Conservation (phyloP, 192 early-diverging fungal species). For the Backusella australiensis region DNA sequence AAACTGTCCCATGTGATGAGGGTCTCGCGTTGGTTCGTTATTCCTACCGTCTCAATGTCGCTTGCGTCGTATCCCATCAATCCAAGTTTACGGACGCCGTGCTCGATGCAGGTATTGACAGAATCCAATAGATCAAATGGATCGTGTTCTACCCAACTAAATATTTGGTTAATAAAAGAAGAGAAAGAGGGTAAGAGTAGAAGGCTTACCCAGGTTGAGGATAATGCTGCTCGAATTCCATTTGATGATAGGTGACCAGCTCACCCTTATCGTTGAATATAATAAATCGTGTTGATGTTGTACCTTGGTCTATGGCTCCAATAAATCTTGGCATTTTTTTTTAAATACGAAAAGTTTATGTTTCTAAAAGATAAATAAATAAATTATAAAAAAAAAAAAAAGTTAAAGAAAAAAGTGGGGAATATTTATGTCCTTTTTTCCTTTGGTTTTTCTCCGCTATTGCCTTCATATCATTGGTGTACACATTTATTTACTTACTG, state of each 20-base stretch:
- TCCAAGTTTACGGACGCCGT: conserved; percentile 61
- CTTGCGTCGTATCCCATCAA: conserved; percentile 52
- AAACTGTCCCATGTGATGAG: conserved; percentile 82
- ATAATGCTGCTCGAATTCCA: conserved; percentile 79
- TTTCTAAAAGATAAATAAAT: background rate
- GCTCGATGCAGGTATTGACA: conserved; percentile 65
- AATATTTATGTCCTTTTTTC: background rate
- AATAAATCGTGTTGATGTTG: conserved; percentile 88
- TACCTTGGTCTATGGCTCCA: conserved; percentile 95
- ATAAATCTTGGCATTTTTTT: conserved; percentile 53
- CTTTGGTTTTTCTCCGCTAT: background rate
- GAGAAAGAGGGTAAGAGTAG: too few species aligned
- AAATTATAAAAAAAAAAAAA: background rate
- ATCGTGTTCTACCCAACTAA: conserved; percentile 88
- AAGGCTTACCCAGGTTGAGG: conserved; percentile 67
- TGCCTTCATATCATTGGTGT: background rate
- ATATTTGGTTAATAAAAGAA: conserved; percentile 5
- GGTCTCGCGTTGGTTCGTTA: conserved; percentile 96
- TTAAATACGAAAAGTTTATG: background rate
- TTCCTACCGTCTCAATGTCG: conserved; percentile 71
- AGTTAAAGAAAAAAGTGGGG: background rate
- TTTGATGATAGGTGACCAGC: conserved; percentile 72
- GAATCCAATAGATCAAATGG: conserved; percentile 72
- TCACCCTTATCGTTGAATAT: conserved; percentile 77
- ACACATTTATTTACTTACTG: background rate